These are phyloP conservation scores for Fusarium newnesense DNA, from an alignment of 2,329 filamentous ascomycete genomes.

Conservation along the genomic window DNA sequence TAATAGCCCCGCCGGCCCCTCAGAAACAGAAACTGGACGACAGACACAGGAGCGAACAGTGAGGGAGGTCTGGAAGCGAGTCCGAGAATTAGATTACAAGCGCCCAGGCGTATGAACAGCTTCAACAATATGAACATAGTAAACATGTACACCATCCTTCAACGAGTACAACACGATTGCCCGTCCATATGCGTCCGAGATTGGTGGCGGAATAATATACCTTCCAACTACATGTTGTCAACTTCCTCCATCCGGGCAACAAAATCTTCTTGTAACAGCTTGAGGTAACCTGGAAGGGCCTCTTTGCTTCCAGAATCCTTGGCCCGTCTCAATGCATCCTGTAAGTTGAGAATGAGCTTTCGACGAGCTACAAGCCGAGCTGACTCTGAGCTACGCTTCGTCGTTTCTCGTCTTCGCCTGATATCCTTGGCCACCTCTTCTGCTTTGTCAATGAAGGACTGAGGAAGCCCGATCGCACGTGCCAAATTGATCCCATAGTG, in stretches of 20 bases:
- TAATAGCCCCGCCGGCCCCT: slow-evolving; percentile 70
- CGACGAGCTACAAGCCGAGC: slow-evolving; percentile 71
- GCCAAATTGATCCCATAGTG: slow-evolving; percentile 90
- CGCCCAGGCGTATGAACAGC: slow-evolving; percentile 62
- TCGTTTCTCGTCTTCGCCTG: slow-evolving; percentile 65
- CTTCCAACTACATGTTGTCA: slow-evolving; percentile 50
- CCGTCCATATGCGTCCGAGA: background rate
- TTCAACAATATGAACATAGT: background rate
- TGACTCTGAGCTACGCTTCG: slow-evolving; percentile 67
- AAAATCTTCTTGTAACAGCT: slow-evolving; percentile 75
- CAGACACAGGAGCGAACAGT: slow-evolving; percentile 77
- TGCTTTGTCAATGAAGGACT: slow-evolving; percentile 73
- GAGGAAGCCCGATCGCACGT: slow-evolving; percentile 77
- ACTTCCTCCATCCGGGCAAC: slow-evolving; percentile 75
- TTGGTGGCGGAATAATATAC: too few relatives aligned
- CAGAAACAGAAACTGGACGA: slow-evolving; percentile 68
- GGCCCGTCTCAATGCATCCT: slow-evolving; percentile 78
- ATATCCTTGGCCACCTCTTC: slow-evolving; percentile 73
- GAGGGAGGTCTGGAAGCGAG: slow-evolving; percentile 77
- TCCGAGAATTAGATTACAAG: slow-evolving; percentile 72
- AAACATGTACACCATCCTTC: background rate
- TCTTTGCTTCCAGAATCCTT: slow-evolving; percentile 70
- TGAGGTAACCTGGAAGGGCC: slow-evolving; percentile 57
- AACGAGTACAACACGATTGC: background rate
- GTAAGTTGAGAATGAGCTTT: slow-evolving; percentile 77